These are phyloP conservation scores for Curvularia eragrostidis DNA, from an alignment of 2,329 filamentous ascomycete species.

Conservation along the genomic window DNA sequence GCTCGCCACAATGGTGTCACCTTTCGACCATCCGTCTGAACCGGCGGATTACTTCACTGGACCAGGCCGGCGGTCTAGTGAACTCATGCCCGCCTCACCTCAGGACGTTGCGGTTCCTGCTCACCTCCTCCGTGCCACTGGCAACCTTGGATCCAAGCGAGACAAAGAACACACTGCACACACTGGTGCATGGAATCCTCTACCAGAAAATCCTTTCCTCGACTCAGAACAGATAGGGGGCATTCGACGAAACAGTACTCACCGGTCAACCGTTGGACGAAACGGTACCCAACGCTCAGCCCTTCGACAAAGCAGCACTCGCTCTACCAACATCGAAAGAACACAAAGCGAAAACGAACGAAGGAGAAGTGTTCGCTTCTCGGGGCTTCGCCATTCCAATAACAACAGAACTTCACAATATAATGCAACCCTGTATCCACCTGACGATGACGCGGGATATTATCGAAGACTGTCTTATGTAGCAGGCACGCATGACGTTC, in stretches of 20 bases:
- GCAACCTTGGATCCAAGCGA: constrained; percentile 24
- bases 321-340: constrained; percentile 14
- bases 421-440: constrained; percentile 1
- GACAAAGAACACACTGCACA: constrained; percentile 18
- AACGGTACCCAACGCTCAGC: constrained; percentile 13
- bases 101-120: constrained; percentile 32
- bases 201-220: constrained; percentile 18
- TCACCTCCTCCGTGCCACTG: constrained; percentile 29
- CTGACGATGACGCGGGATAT: not conserved
- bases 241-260: constrained; percentile 17
- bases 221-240: constrained; percentile 17
- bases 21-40: constrained; percentile 4
- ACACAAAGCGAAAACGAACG: constrained; percentile 8
- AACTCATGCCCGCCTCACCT: constrained; percentile 6
- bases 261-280: constrained; percentile 2
- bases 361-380: constrained; percentile 11
- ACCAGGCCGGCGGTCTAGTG: constrained; percentile 11
- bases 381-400: not conserved
- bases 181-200: constrained; percentile 24
- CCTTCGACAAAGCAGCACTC: constrained; percentile 17
- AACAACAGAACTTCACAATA: constrained; percentile 6
- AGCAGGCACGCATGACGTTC: constrained; percentile 6
- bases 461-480: constrained; percentile 12
- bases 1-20: constrained; percentile 7
- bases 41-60: constrained; percentile 1